phyloP scores from a whole-genome alignment of 2,329 filamentous ascomycete species.

The Calonectria ilicicola region DNA sequence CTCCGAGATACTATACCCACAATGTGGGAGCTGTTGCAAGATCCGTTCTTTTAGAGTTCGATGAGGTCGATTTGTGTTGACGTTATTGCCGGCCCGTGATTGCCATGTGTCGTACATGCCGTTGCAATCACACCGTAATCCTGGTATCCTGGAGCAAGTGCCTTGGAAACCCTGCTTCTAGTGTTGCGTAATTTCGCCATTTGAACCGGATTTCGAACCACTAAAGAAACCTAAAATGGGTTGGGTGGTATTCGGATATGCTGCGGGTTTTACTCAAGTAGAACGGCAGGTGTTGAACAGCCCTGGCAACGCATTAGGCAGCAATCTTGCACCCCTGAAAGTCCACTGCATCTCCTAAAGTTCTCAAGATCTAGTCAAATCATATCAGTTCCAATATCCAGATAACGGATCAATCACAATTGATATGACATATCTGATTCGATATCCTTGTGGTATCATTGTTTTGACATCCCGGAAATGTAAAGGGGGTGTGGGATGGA shows the following conservation, averaged over 20 bases:
- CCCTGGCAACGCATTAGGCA: too few species aligned
- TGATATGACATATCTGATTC: too few species aligned
- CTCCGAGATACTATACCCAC: too few species aligned
- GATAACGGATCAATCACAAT: too few species aligned
- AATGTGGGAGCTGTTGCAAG: not conserved
- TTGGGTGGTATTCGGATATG: not conserved
- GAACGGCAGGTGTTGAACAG: too few species aligned
- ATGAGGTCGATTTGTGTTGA: not conserved
- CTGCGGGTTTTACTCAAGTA: not conserved
- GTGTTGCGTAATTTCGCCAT: not conserved
- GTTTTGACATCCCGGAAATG: too few species aligned
- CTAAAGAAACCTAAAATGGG: not conserved
- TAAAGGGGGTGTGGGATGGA: too few species aligned
- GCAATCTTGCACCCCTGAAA: too few species aligned
- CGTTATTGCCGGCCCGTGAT: not conserved
- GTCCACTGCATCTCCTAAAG: not conserved
- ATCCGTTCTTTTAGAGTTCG: conserved; percentile 1
- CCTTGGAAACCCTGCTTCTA: not conserved
- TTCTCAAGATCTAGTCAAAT: too few species aligned
- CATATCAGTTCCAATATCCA: too few species aligned
- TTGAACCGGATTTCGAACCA: not conserved
- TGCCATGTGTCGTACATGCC: not conserved
- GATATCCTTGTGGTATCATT: too few species aligned
- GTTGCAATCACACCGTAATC: not conserved
- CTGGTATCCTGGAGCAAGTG: not conserved